Conservation (phyloP, 345 rosid genomes). For the Pseudoturritis turrita region DNA sequence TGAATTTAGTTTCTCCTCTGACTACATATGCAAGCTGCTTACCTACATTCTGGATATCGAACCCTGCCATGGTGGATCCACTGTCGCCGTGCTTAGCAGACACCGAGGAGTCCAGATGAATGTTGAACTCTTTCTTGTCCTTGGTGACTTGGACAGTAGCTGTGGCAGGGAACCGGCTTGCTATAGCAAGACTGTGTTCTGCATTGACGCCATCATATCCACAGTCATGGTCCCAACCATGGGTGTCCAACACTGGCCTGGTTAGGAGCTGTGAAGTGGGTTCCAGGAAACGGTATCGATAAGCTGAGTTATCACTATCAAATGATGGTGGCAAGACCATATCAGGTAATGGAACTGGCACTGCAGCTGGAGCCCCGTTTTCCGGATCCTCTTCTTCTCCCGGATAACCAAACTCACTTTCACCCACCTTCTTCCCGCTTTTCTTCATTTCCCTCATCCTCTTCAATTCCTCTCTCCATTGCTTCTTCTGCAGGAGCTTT, state of each 20-base stretch:
- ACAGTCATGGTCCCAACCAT: slow-evolving; percentile 99
- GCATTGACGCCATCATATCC: slow-evolving; percentile 93
- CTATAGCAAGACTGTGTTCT: slow-evolving; percentile 65
- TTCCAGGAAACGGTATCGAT: slow-evolving; percentile 86
- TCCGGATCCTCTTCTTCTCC: slow-evolving; percentile 78
- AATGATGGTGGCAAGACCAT: slow-evolving; percentile 90
- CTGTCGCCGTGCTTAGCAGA: slow-evolving; percentile 73
- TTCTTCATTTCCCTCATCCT: slow-evolving; percentile 81
- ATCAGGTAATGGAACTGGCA: slow-evolving; percentile 85
- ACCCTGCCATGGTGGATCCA: slow-evolving; percentile 92
- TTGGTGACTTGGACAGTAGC: slow-evolving; percentile 81
- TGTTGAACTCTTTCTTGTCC: slow-evolving; percentile 92
- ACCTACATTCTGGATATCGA: slow-evolving; percentile 92
- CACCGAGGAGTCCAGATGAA: slow-evolving; percentile 88
- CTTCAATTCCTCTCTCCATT: slow-evolving; percentile 81
- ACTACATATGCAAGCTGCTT: slow-evolving; percentile 85
- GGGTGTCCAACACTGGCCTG: slow-evolving; percentile 87
- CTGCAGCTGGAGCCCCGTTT: slow-evolving; percentile 72
- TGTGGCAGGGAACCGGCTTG: slow-evolving; percentile 64
- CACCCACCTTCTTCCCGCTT: slow-evolving; percentile 57
- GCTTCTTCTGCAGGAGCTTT: slow-evolving; percentile 89
- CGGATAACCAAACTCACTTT: slow-evolving; percentile 41
- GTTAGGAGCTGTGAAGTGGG: slow-evolving; percentile 80
- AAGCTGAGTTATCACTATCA: slow-evolving; percentile 79
- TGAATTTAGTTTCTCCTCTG: slow-evolving; percentile 85